Conservation (phyloP, 805 yeast species). For the Dipodascus geniculatus region DNA sequence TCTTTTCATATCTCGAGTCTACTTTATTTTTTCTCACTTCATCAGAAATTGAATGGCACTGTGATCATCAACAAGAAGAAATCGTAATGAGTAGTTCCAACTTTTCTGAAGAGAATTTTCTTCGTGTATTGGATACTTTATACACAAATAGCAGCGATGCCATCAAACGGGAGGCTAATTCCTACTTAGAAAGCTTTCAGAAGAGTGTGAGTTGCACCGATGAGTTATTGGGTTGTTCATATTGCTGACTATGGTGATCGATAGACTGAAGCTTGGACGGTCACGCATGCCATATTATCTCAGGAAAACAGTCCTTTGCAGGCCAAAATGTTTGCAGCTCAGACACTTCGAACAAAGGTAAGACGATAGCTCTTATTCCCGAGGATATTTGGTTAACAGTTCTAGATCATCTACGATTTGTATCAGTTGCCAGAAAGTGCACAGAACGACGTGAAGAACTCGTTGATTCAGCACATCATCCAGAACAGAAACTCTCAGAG, state of each 20-base stretch:
- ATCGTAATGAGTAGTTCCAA: background rate
- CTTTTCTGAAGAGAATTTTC: background rate
- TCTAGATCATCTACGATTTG: constrained; percentile 66
- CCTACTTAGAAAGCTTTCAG: constrained; percentile 69
- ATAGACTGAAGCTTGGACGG: constrained; percentile 57
- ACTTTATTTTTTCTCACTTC: background rate
- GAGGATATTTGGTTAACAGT: background rate
- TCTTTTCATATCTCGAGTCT: background rate
- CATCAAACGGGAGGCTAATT: constrained; percentile 35
- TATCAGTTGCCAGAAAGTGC: constrained; percentile 56
- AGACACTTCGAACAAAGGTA: constrained; percentile 72
- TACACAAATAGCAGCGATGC: constrained; percentile 32
- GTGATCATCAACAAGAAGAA: background rate
- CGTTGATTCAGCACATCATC: constrained; percentile 45
- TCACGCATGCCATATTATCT: constrained; percentile 44
- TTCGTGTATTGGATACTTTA: constrained; percentile 34
- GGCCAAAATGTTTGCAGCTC: constrained; percentile 75
- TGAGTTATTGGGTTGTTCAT: background rate
- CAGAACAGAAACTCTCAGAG: constrained; percentile 35
- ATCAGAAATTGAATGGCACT: background rate
- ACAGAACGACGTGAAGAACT: constrained; percentile 51
- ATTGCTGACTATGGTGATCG: constrained; percentile 3
- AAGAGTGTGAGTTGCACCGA: constrained; percentile 31
- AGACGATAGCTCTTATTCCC: background rate
- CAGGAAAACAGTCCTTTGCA: constrained; percentile 32